phyloP scores from a whole-genome alignment of 345 rosid genomes.

The Geranium brycei region DNA sequence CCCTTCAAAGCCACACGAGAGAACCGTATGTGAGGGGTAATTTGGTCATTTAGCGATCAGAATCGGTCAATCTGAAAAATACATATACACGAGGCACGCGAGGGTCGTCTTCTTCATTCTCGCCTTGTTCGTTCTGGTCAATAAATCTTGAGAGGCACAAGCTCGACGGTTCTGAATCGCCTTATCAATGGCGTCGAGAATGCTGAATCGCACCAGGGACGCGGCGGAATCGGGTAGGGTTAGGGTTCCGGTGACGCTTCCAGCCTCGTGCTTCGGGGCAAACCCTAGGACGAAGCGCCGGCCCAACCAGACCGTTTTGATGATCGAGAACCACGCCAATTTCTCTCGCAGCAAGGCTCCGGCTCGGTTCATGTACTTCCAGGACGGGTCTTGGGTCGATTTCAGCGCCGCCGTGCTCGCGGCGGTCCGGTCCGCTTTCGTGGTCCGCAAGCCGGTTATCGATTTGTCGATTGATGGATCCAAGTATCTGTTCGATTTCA shows the following conservation, averaged over 20 bases:
- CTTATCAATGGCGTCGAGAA: too few species aligned
- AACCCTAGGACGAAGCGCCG: neutral
- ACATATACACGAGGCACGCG: too few species aligned
- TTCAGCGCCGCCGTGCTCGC: conserved; percentile 18
- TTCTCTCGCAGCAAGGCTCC: conserved; percentile 22
- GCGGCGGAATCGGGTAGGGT: too few species aligned
- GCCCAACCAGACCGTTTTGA: neutral
- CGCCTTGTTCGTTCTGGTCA: too few species aligned
- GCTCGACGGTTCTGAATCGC: too few species aligned
- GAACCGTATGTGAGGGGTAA: neutral
- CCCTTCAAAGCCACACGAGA: neutral
- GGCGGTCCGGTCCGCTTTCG: conserved; percentile 14
- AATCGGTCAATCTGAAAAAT: too few species aligned
- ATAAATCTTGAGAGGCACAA: too few species aligned
- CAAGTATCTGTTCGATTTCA: conserved; percentile 30
- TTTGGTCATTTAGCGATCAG: too few species aligned
- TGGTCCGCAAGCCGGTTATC: conserved; percentile 18
- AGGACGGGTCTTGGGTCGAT: conserved; percentile 23
- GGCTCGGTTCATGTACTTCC: conserved; percentile 24
- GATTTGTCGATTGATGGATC: conserved; percentile 17
- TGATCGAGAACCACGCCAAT: conserved; percentile 15
- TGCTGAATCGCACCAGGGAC: too few species aligned
- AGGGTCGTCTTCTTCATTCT: too few species aligned
- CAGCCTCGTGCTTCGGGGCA: neutral
- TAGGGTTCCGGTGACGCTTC: neutral